Evolutionary conservation across 176 grass and related monocot genomes (phyloP).

Genomic region (Dendrocalamus sinicus): DNA sequence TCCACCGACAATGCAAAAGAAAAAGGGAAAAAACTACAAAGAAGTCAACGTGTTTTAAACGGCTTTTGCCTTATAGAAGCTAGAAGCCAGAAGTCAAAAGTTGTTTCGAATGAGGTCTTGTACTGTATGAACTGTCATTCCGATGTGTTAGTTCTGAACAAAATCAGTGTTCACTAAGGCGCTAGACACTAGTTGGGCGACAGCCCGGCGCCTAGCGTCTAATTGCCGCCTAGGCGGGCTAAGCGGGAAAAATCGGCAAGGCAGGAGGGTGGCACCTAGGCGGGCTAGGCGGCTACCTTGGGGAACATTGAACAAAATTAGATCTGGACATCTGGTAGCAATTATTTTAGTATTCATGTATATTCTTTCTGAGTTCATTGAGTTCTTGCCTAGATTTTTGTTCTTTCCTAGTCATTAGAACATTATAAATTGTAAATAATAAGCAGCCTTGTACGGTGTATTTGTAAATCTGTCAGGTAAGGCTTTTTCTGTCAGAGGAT

Average conservation of each 20-base stretch:
- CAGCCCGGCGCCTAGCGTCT: too few relatives aligned
- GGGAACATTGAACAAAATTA: background rate
- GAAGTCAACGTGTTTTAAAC: too few relatives aligned
- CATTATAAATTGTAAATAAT: conserved; percentile 17
- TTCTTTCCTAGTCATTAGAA: background rate
- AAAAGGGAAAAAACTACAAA: too few relatives aligned
- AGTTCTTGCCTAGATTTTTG: background rate
- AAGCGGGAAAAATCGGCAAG: too few relatives aligned
- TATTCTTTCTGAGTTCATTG: background rate
- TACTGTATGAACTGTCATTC: background rate
- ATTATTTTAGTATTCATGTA: background rate
- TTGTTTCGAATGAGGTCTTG: too few relatives aligned
- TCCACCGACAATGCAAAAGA: too few relatives aligned
- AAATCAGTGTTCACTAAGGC: background rate
- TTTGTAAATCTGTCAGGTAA: conserved; percentile 67
- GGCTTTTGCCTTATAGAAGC: too few relatives aligned
- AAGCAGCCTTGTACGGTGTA: background rate
- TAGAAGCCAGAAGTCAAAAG: too few relatives aligned
- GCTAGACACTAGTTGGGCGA: too few relatives aligned
- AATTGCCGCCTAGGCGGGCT: too few relatives aligned
- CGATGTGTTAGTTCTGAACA: background rate
- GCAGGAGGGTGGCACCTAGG: too few relatives aligned
- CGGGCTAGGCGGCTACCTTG: too few relatives aligned
- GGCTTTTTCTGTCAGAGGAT: conserved; percentile 91
- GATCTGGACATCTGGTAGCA: background rate